Evolutionary conservation across 2,329 filamentous ascomycete species (phyloP).

Genomic region (Sporothrix schenckii): DNA sequence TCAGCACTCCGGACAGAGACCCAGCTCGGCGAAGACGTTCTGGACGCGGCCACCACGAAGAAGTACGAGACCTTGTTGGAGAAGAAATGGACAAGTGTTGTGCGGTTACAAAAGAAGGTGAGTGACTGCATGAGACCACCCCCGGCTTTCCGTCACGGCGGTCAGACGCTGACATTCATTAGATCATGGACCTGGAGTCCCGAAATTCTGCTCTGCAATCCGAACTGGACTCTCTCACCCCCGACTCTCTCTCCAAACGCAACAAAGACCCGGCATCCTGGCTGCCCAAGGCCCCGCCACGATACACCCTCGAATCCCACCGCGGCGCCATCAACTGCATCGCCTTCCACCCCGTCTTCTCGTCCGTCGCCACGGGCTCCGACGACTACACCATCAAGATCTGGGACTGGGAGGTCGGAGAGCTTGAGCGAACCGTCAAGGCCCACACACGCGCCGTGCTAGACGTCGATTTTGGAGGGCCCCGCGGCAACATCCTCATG

Average conservation of each 20-base stretch:
- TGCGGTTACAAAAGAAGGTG: constrained; percentile 93
- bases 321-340: constrained; percentile 80
- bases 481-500: constrained; percentile 74
- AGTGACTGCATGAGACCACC: constrained; percentile 20
- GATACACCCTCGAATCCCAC: constrained; percentile 82
- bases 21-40: constrained; percentile 63
- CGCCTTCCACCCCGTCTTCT: constrained; percentile 90
- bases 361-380: constrained; percentile 84
- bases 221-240: constrained; percentile 83
- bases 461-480: constrained; percentile 88
- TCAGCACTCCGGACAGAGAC: constrained; percentile 75
- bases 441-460: constrained; percentile 87
- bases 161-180: constrained; percentile 19
- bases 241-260: constrained; percentile 70
- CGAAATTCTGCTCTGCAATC: constrained; percentile 72
- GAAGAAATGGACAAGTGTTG: constrained; percentile 98
- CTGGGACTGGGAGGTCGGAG: constrained; percentile 95
- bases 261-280: constrained; percentile 84
- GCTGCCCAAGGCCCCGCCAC: constrained; percentile 80
- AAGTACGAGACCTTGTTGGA: constrained; percentile 93
- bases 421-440: constrained; percentile 87
- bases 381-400: constrained; percentile 95
- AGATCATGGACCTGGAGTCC: constrained; percentile 94
- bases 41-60: constrained; percentile 81
- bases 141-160: too few species aligned